Conservation (phyloP, 345 rosid species). For the Brassica juncea region DNA sequence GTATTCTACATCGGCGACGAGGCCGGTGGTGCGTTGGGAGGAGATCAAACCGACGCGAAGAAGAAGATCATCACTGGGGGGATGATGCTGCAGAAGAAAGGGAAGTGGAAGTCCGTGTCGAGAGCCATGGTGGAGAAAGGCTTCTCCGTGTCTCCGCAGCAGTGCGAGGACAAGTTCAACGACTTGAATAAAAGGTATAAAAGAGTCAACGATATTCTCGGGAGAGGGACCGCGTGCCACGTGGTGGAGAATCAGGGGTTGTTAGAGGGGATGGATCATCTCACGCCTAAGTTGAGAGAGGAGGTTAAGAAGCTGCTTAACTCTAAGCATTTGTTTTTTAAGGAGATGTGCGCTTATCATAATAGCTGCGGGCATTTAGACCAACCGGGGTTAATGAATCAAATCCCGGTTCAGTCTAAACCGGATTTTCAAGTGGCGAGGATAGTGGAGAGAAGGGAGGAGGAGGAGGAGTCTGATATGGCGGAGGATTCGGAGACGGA, state of each 20-base stretch:
- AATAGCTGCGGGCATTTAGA: conserved; percentile 71
- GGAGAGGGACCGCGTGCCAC: conserved; percentile 82
- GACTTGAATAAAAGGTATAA: conserved; percentile 97
- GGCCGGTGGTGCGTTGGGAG: conserved; percentile 40
- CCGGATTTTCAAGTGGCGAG: conserved; percentile 50
- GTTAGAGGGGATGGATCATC: conserved; percentile 77
- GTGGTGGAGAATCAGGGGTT: conserved; percentile 92
- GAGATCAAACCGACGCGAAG: conserved; percentile 52
- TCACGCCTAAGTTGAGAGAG: conserved; percentile 71
- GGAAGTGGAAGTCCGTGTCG: conserved; percentile 97
- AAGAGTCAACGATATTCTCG: conserved; percentile 96
- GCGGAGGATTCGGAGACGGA: conserved; percentile 58
- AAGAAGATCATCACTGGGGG: conserved; percentile 42
- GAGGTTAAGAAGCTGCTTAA: conserved; percentile 81
- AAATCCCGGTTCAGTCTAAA: conserved; percentile 41
- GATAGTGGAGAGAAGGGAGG: conserved; percentile 2
- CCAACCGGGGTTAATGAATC: conserved; percentile 1
- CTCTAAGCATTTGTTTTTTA: conserved; percentile 89
- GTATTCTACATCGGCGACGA: conserved; percentile 96
- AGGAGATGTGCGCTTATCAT: conserved; percentile 98
- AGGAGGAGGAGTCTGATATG: conserved; percentile 42
- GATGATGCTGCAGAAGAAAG: conserved; percentile 85
- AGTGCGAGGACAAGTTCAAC: conserved; percentile 96
- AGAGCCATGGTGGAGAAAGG: conserved; percentile 98
- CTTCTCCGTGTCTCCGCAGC: conserved; percentile 92